phyloP scores from a whole-genome alignment of 164 flowering plant genomes.

The Umbilicus rupestris region DNA sequence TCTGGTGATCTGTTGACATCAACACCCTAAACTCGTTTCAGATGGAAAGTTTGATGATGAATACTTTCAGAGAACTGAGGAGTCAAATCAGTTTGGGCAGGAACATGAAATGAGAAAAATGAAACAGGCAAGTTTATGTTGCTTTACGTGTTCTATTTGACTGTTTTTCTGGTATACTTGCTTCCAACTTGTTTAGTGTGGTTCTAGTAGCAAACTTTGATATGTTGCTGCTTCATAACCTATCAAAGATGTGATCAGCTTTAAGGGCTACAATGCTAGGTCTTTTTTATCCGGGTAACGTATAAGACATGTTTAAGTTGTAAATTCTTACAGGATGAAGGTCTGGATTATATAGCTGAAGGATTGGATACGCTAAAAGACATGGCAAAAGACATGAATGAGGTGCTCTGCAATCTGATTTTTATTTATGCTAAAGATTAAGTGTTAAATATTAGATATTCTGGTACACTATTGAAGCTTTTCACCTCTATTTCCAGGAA shows the following conservation, averaged over 20 bases:
- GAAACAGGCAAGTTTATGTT: constrained; percentile 22
- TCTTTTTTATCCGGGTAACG: background rate
- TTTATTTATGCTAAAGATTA: background rate
- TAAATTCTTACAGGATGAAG: constrained; percentile 24
- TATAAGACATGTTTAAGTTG: background rate
- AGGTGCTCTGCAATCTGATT: constrained; percentile 17
- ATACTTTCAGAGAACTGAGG: constrained; percentile 24
- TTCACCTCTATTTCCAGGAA: constrained; percentile 20
- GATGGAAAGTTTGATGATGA: constrained; percentile 21
- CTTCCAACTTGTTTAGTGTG: background rate
- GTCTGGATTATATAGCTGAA: constrained; percentile 29
- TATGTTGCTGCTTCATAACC: background rate
- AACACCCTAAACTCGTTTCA: background rate
- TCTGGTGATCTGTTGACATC: background rate
- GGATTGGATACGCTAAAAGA: constrained; percentile 29
- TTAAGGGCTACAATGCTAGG: background rate
- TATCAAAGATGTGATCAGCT: background rate
- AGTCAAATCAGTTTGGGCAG: constrained; percentile 22
- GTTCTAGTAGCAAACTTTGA: background rate
- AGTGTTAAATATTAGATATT: background rate
- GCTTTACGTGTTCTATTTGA: background rate
- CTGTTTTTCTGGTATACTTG: background rate
- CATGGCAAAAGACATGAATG: constrained; percentile 34
- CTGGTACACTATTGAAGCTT: background rate
- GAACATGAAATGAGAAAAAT: constrained; percentile 32